These are phyloP conservation scores for Cercophora sp. DNA, from an alignment of 495 filamentous ascomycete genomes.

Conservation along the genomic window DNA sequence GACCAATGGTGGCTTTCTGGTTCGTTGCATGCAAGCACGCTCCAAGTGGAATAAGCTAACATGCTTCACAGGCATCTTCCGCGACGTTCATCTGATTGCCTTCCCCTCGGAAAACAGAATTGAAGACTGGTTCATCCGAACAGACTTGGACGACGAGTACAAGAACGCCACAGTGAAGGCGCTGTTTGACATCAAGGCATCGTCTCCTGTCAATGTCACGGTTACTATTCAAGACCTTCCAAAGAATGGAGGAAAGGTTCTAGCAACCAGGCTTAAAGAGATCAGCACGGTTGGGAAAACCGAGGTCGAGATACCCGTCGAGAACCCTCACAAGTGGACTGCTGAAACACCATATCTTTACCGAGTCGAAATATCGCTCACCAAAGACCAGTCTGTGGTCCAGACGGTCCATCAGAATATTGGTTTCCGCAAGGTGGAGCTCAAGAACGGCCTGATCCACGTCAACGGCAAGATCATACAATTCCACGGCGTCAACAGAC, in stretches of 20 bases:
- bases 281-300: constrained; percentile 13
- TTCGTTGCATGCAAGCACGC: constrained; percentile 16
- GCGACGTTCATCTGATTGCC: constrained; percentile 58
- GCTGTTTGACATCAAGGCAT: constrained; percentile 35
- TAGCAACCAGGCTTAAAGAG: constrained; percentile 14
- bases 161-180: constrained; percentile 49
- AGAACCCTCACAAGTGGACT: constrained; percentile 57
- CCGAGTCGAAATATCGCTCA: constrained; percentile 37
- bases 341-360: constrained; percentile 63
- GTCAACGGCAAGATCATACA: constrained; percentile 57
- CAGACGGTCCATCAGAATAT: constrained; percentile 29
- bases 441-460: constrained; percentile 51
- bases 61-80: constrained; percentile 59
- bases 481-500: constrained; percentile 59
- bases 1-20: constrained; percentile 57
- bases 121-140: constrained; percentile 55
- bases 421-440: constrained; percentile 58
- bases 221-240: constrained; percentile 33
- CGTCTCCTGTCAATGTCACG: constrained; percentile 24
- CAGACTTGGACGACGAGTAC: constrained; percentile 53
- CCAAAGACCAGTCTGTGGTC: background rate
- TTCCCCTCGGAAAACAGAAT: constrained; percentile 50
- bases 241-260: constrained; percentile 13
- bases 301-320: constrained; percentile 38
- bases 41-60: no score